A percentile compares a stretch with the other conserved stretches of the same genome.
Evolutionary conservation across 2,329 filamentous ascomycete species (phyloP).

Genomic region (Diaporthe capsici): DNA sequence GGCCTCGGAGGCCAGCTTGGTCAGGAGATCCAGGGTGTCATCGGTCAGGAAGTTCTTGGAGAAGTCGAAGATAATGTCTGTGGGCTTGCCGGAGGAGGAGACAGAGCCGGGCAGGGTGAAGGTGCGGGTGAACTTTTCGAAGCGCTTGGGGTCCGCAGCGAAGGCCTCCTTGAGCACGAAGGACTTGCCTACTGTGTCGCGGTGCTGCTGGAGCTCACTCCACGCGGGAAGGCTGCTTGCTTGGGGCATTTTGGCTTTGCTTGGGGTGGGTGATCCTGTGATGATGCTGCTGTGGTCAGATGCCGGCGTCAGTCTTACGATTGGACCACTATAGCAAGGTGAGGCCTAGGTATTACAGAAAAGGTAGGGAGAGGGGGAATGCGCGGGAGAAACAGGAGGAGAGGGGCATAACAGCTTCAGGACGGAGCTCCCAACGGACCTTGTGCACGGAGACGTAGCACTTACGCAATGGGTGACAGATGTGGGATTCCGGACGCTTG

Average conservation of each 20-base stretch:
- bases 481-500: neutral
- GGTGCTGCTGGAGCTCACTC: slow-evolving; percentile 92
- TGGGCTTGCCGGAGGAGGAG: slow-evolving; percentile 67
- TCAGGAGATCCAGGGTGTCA: slow-evolving; percentile 87
- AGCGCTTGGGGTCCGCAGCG: slow-evolving; percentile 87
- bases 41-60: slow-evolving; percentile 98
- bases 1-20: slow-evolving; percentile 93
- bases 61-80: slow-evolving; percentile 97
- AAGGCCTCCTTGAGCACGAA: slow-evolving; percentile 96
- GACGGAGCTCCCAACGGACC: neutral
- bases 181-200: slow-evolving; percentile 86
- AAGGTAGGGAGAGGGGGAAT: neutral
- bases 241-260: slow-evolving; percentile 75
- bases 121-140: slow-evolving; percentile 89
- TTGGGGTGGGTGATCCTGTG: slow-evolving; percentile 8
- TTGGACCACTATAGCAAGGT: neutral
- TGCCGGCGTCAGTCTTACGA: neutral
- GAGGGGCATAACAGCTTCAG: neutral
- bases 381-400: neutral
- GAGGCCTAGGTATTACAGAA: neutral
- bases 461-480: neutral
- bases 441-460: neutral
- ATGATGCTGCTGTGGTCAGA: neutral
- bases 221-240: slow-evolving; percentile 89
- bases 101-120: slow-evolving; percentile 85